Percentiles rank a stretch among this genome's conserved stretches.
phyloP scores from a whole-genome alignment of 2,329 filamentous ascomycete species.

The Claviceps fusiformis region DNA sequence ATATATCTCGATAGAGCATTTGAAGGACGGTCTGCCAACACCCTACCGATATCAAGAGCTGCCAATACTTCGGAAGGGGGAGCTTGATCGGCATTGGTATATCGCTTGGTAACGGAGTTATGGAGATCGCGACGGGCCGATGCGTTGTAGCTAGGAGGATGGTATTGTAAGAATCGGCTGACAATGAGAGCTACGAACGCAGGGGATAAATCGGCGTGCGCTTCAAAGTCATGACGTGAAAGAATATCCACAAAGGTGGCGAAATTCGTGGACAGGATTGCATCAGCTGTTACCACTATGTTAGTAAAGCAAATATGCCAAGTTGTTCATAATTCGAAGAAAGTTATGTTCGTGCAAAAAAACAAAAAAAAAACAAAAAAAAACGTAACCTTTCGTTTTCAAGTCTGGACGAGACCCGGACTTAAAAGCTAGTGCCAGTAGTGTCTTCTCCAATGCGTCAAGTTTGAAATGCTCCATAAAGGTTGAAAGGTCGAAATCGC shows the following conservation, averaged over 20 bases:
- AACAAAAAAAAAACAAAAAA: conserved; percentile 8
- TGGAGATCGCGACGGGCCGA: conserved; percentile 56
- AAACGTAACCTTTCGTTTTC: conserved; percentile 69
- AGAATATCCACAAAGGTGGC: conserved; percentile 65
- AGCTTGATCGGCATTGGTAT: conserved; percentile 47
- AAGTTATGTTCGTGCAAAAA: too few species aligned
- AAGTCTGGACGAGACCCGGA: conserved; percentile 67
- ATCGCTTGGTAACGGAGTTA: conserved; percentile 54
- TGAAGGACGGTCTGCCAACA: conserved; percentile 44
- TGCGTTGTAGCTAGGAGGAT: conserved; percentile 73
- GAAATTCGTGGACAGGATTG: conserved; percentile 73
- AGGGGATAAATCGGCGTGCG: conserved; percentile 52
- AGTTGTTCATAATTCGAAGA: background rate
- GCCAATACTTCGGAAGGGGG: conserved; percentile 59
- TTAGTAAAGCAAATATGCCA: conserved; percentile 10
- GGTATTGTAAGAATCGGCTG: conserved; percentile 76
- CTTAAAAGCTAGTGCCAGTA: conserved; percentile 81
- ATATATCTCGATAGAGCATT: conserved; percentile 53
- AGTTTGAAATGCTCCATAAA: conserved; percentile 96
- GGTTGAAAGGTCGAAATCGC: conserved; percentile 88
- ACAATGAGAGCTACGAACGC: conserved; percentile 66
- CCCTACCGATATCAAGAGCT: conserved; percentile 53
- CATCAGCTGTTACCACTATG: conserved; percentile 51
- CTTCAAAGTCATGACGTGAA: conserved; percentile 47
- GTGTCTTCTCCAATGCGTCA: conserved; percentile 74